Evolutionary conservation across 768 basidiomycete species (phyloP).

Genomic region (Tylopilus cervinicoccineus): DNA sequence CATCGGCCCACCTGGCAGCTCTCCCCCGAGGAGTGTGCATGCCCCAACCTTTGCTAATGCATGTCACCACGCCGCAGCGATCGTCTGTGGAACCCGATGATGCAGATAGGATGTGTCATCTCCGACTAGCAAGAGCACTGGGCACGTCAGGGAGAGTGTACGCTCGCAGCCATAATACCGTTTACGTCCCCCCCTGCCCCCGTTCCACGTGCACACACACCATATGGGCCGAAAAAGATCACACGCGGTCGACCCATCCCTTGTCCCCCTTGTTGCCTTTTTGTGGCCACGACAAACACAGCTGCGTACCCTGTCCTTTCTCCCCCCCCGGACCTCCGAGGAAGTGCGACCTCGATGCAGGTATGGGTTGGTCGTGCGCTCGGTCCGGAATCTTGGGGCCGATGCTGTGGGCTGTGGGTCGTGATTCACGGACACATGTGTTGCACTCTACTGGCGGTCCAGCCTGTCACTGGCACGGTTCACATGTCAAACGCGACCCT

Average conservation of each 20-base stretch:
- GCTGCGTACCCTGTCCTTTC: constrained; percentile 6
- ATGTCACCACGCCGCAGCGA: too few relatives aligned
- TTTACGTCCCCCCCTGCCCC: constrained; percentile 7
- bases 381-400: constrained; percentile 1
- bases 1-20: constrained; percentile 11
- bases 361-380: background rate
- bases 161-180: constrained; percentile 1
- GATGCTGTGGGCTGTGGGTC: background rate
- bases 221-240: constrained; percentile 10
- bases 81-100: background rate
- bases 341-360: background rate
- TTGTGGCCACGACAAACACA: constrained; percentile 1
- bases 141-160: constrained; percentile 3
- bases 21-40: too few relatives aligned
- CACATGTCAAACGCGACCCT: background rate
- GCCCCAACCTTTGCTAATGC: too few relatives aligned
- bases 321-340: constrained; percentile 21
- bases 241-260: constrained; percentile 8
- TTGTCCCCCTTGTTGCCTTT: background rate
- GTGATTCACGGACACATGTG: background rate
- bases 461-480: background rate
- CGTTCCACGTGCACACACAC: constrained; percentile 8
- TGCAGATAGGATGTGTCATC: constrained; percentile 1
- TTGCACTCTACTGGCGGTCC: background rate
- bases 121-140: background rate